phyloP scores from a whole-genome alignment of 257 asterid species.

The Paraleonurus japonicus region DNA sequence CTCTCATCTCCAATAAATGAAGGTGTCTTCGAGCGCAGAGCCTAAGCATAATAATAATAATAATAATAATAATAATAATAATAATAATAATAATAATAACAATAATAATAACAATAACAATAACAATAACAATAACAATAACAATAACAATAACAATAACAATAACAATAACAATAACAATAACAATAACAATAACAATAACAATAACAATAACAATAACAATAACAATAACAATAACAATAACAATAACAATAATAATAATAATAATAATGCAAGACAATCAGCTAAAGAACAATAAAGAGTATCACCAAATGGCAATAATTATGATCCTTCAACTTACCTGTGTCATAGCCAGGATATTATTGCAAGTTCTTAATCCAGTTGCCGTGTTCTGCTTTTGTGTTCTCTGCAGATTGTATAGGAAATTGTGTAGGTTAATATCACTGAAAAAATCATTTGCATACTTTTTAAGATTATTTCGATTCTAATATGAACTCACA shows the following conservation, averaged over 20 bases:
- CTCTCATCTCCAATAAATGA: conserved; percentile 80
- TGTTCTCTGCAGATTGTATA: conserved; percentile 54
- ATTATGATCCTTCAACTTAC: conserved; percentile 32
- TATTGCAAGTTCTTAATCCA: conserved; percentile 84
- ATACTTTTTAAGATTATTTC: not conserved
- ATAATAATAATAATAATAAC: conserved; percentile 6
- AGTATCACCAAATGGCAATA: not conserved
- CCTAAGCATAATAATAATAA: conserved; percentile 42
- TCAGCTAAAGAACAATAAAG: conserved; percentile 22
- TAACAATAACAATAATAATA: no score
- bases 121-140: no score
- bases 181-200: no score
- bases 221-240: no score
- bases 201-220: no score
- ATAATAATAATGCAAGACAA: not conserved
- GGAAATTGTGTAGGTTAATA: conserved; percentile 13
- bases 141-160: no score
- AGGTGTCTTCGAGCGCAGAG: conserved; percentile 77
- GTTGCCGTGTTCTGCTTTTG: conserved; percentile 69
- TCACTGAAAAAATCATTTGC: conserved; percentile 15
- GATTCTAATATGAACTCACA: conserved; percentile 50
- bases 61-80: conserved; percentile 11
- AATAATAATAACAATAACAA: no score
- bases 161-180: no score
- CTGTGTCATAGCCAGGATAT: conserved; percentile 84